Percentiles rank a stretch among this genome's conserved stretches.
Conservation (phyloP, 2,329 filamentous ascomycete genomes). For the Apiospora koreana region DNA sequence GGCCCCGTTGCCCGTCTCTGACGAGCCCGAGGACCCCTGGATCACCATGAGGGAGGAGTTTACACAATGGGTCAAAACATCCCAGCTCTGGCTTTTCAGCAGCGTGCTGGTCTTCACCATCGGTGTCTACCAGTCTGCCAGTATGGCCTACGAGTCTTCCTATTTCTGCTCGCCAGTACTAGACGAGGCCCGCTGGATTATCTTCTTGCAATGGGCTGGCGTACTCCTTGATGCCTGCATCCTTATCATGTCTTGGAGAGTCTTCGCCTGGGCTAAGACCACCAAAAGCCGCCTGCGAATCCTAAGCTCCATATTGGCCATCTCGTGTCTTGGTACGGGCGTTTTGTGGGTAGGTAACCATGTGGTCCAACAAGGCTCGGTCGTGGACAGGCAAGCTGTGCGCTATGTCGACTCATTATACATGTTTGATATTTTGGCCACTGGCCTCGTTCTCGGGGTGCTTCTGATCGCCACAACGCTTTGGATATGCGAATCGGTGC, state of each 20-base stretch:
- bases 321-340: slow-evolving; percentile 40
- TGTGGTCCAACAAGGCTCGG: slow-evolving; percentile 28
- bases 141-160: slow-evolving; percentile 45
- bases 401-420: slow-evolving; percentile 46
- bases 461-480: slow-evolving; percentile 46
- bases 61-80: slow-evolving; percentile 46
- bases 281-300: slow-evolving; percentile 47
- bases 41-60: slow-evolving; percentile 50
- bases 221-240: slow-evolving; percentile 49
- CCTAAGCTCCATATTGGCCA: slow-evolving; percentile 43
- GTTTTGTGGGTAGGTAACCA: slow-evolving; percentile 38
- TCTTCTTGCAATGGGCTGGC: slow-evolving; percentile 45
- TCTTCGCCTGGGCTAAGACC: slow-evolving; percentile 52
- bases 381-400: slow-evolving; percentile 26
- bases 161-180: slow-evolving; percentile 50
- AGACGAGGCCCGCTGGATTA: slow-evolving; percentile 39
- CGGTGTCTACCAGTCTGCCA: slow-evolving; percentile 43
- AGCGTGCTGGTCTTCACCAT: slow-evolving; percentile 41
- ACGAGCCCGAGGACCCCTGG: slow-evolving; percentile 49
- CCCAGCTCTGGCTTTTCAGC: slow-evolving; percentile 38
- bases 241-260: slow-evolving; percentile 50
- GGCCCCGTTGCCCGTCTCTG: slow-evolving; percentile 32
- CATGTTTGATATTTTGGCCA: slow-evolving; percentile 49
- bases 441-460: slow-evolving; percentile 46
- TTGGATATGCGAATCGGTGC: slow-evolving; percentile 48